Evolutionary conservation across 257 asterid genomes (phyloP), one percentile per base, ranked within the genome.

Genomic region (Jacaranda mimosifolia): DNA sequence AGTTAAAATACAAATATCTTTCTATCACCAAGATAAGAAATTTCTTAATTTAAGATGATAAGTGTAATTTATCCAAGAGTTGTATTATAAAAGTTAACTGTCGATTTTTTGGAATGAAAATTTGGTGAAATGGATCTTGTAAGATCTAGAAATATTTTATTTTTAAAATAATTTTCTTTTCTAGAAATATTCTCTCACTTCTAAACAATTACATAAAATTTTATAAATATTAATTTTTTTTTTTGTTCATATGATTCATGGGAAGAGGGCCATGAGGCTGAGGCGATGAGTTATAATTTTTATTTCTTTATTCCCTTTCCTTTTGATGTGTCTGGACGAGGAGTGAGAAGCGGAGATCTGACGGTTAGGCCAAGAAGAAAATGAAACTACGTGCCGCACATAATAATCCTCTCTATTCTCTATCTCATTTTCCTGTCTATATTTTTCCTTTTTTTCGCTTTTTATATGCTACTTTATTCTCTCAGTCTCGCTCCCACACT

Each of bases 321-420:
- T 17, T 55, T 40, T 38, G 36, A 55, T n/a, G 39, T 39, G 46
- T 81, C 65, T 7, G 57, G 68, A 68, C 48, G 32, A 66, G 21
- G 82, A 86, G 81, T 35, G 63, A 73, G 78, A 64, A 77, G 42
- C 79, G 87, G 83, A 70, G 81, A 84, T 84, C 83, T 64, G 63
- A 63, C 77, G 83, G 83, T 62, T 48, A 10, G 63, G 85, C 59
- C 79, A 49, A 77, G 63, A 52, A 11, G 58, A 65, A 82, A 52
- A 57, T 26, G 66, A 51, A 46, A 73, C 15, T 39, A 74, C 83
- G 46, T 78, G 86, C 38, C 81, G 74, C 79, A 81, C 53, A 71
- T 59, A 79, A 79, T 81, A 81, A 64, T 60, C 38, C 9, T 36
- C 39, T 57, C 19, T n/a, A n/a, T n/a, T n/a, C n/a, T n/a, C n/a